phyloP scores from a whole-genome alignment of 768 basidiomycete species.

The Serpula lacrymans region DNA sequence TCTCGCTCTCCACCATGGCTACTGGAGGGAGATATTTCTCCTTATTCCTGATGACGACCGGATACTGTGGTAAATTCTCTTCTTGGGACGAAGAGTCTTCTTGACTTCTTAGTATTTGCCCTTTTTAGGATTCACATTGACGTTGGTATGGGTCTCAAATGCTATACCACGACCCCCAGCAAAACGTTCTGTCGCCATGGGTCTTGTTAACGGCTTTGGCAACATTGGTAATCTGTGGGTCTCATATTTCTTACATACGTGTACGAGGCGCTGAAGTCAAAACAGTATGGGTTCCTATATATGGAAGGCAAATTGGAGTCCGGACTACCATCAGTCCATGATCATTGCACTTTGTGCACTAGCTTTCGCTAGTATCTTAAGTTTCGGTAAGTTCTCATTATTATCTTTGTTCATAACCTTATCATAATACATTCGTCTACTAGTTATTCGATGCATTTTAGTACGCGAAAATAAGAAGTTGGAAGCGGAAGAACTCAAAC shows the following conservation, averaged over 20 bases:
- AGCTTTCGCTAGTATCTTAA: conserved; percentile 28
- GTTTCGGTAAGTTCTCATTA: conserved; percentile 26
- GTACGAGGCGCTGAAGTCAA: too few species aligned
- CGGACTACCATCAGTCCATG: conserved; percentile 62
- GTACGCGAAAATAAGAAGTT: conserved; percentile 48
- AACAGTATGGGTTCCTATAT: conserved; percentile 57
- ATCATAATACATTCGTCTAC: neutral
- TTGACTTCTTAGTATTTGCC: neutral
- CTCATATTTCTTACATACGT: neutral
- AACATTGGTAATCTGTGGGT: conserved; percentile 58
- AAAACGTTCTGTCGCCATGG: conserved; percentile 52
- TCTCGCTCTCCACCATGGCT: conserved; percentile 50
- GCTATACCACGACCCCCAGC: conserved; percentile 58
- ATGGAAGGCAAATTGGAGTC: conserved; percentile 60
- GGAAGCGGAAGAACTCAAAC: conserved; percentile 44
- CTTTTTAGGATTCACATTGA: conserved; percentile 36
- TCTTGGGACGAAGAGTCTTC: too few species aligned
- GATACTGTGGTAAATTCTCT: conserved; percentile 37
- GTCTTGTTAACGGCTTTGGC: conserved; percentile 57
- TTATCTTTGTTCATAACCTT: neutral
- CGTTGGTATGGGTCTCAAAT: conserved; percentile 62
- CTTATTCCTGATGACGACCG: conserved; percentile 61
- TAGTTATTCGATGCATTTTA: conserved; percentile 43
- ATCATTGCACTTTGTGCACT: conserved; percentile 42
- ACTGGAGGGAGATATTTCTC: conserved; percentile 56